These are phyloP conservation scores for Draba incana DNA, from an alignment of 345 rosid species.

Conservation along the genomic window DNA sequence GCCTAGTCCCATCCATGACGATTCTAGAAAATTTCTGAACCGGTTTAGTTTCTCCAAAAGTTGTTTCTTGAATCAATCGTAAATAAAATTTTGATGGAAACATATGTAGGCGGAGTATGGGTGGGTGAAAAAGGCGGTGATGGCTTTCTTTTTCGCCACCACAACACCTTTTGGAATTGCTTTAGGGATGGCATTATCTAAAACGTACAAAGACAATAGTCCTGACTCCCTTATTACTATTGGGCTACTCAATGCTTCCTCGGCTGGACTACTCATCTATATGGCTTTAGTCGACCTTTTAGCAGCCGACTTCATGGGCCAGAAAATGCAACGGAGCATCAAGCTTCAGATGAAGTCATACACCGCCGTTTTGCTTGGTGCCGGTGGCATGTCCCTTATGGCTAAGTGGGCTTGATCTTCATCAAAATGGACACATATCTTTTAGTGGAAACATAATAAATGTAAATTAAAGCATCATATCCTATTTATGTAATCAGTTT, in stretches of 20 bases:
- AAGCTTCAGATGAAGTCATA: conserved; percentile 48
- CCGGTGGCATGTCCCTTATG: conserved; percentile 61
- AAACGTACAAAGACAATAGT: conserved; percentile 53
- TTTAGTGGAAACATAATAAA: too few species aligned
- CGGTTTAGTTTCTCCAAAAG: too few species aligned
- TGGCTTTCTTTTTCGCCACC: conserved; percentile 63
- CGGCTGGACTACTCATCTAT: conserved; percentile 69
- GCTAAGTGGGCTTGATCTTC: conserved; percentile 61
- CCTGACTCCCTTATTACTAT: conserved; percentile 54
- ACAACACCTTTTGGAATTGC: conserved; percentile 70
- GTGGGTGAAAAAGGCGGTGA: conserved; percentile 37
- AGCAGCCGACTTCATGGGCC: conserved; percentile 63
- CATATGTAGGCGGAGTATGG: conserved; percentile 40
- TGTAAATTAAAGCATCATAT: too few species aligned
- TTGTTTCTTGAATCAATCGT: too few species aligned
- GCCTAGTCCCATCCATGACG: too few species aligned
- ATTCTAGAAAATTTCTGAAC: too few species aligned
- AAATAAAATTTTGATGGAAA: too few species aligned
- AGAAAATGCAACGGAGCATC: conserved; percentile 47
- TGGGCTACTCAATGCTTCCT: conserved; percentile 64
- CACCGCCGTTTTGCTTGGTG: conserved; percentile 53
- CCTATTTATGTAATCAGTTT: too few species aligned
- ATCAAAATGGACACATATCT: too few species aligned
- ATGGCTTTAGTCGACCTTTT: conserved; percentile 77
- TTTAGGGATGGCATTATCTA: conserved; percentile 54